phyloP scores from a whole-genome alignment of 176 grass and related monocot genomes.

The Zoysia japonica region DNA sequence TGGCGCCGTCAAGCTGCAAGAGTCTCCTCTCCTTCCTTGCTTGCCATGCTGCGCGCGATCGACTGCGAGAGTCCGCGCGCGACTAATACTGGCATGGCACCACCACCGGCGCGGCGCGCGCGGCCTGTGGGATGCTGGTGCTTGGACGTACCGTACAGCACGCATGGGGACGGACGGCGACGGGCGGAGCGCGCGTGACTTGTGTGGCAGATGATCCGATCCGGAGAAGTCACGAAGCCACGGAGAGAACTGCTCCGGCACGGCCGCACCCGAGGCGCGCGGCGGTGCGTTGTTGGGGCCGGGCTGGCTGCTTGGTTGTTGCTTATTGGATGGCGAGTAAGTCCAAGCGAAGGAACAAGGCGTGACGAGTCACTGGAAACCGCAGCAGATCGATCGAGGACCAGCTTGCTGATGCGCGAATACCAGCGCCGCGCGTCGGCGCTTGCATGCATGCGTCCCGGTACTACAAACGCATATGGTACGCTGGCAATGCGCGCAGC shows the following conservation, averaged over 20 bases:
- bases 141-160: neutral
- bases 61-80: neutral
- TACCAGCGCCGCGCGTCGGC: neutral
- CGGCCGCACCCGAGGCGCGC: neutral
- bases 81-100: neutral
- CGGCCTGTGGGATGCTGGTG: neutral
- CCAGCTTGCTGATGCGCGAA: neutral
- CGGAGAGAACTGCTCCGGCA: neutral
- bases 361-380: constrained; percentile 29
- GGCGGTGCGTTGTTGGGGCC: neutral
- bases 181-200: neutral
- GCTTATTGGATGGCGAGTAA: neutral
- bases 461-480: neutral
- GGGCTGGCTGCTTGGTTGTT: neutral
- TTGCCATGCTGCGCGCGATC: neutral
- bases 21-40: neutral
- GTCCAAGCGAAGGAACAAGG: constrained; percentile 45
- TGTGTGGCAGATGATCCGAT: neutral
- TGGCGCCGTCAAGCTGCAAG: constrained; percentile 5
- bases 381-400: neutral
- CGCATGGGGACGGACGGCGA: neutral
- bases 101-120: neutral
- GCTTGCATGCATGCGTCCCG: constrained; percentile 17
- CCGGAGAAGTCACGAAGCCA: neutral
- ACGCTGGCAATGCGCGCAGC: neutral